Evolutionary conservation across 2,329 filamentous ascomycete genomes (phyloP), one percentile per base, ranked within the genome.

Genomic region (Blastomyces percursus): DNA sequence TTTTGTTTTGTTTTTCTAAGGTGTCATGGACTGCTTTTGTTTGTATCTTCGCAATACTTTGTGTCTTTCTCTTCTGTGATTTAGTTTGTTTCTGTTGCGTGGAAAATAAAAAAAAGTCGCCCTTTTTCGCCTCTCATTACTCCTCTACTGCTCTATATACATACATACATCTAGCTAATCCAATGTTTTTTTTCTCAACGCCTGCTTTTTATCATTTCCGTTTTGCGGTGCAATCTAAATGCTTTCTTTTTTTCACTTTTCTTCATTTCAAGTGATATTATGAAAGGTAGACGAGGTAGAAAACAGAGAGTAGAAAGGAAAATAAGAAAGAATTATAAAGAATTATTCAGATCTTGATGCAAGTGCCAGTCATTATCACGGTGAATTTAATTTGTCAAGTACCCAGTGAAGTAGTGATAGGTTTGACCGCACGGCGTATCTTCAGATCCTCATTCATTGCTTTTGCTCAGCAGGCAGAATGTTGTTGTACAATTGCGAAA

Each of bases 11-110:
- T 46, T 24, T 12, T 38, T 38, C 9, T 38, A 38, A 7, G 59
- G 50, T 40, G 35, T 51, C 19, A 38, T 44, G 59, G 59, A 16
- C 46, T 30, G n/a, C 27, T 52, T 38, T 38, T 35, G n/a, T 32
- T 59, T 60, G 30, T 60, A n/a, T 60, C 50, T 50, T 2, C 3
- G 9, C 35, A 38, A 55, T 35, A 55, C 35, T 9, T 55, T 21
- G 11, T 55, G n/a, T 14, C 35, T 55, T 35, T 55, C 38, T 55
- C 38, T 60, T 24, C 24, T 60, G 59, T 60, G 46, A 51, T 54
- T 60, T 60, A 51, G 27, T 38, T 60, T 40, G n/a, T n/a, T 46
- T 38, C 35, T 19, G 19, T n/a, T 46, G 5, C 7, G 42, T 19
- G 19, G 14, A n/a, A 46, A n/a, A 46, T 46, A 46, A 19, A n/a